A percentile compares a stretch with the other conserved stretches of the same genome.
Evolutionary conservation across 148 eudicot genomes (phyloP).

Genomic region (Camellia lanceoleosa): DNA sequence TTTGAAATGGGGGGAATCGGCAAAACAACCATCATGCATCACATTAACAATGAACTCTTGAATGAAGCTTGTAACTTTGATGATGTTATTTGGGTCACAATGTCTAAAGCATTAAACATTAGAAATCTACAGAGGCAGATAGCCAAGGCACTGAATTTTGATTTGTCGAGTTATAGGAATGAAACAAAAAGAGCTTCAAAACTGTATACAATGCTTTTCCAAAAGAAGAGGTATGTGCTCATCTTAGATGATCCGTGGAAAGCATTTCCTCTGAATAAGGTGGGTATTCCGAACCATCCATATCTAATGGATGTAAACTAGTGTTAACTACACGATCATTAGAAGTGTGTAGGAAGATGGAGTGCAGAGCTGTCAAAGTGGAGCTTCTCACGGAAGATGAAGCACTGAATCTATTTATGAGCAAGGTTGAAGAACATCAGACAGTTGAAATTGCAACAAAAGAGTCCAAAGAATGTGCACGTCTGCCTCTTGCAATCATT

Average conservation of each 20-base stretch:
- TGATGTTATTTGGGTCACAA: not conserved
- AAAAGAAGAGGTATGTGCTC: not conserved
- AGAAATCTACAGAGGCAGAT: not conserved
- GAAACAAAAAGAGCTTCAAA: not conserved
- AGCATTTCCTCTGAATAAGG: not conserved
- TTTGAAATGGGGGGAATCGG: not conserved
- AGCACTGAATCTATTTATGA: too few species aligned
- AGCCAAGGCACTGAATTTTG: not conserved
- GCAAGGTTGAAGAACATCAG: too few species aligned
- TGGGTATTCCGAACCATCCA: too few species aligned
- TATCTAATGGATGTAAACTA: too few species aligned
- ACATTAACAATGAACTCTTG: not conserved
- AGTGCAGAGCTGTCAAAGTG: too few species aligned
- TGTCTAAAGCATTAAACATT: not conserved
- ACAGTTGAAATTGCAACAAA: too few species aligned
- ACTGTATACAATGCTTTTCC: not conserved
- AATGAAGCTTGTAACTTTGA: not conserved
- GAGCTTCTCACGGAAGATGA: too few species aligned
- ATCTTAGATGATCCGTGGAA: conserved; percentile 4
- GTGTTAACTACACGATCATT: too few species aligned
- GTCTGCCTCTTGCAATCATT: too few species aligned
- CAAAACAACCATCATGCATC: conserved; percentile 2
- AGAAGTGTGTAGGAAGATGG: too few species aligned
- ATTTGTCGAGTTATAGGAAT: not conserved
- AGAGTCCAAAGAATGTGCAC: too few species aligned